Percentiles rank a stretch among this genome's conserved stretches.
phyloP scores from a whole-genome alignment of 768 basidiomycete species.

The Mycena sanguinolenta region DNA sequence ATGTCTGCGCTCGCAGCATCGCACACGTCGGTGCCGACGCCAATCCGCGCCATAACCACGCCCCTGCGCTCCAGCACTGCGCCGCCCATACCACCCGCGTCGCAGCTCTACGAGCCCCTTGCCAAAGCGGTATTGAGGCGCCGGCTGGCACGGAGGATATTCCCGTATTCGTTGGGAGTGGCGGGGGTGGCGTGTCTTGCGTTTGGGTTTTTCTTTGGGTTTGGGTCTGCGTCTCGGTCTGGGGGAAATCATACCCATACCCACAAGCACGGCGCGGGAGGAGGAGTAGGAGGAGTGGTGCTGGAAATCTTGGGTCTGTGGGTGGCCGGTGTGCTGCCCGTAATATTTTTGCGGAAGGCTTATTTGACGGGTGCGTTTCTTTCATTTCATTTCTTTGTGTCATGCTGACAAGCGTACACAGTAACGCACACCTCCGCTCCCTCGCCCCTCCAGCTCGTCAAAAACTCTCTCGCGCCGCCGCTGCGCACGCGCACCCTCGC shows the following conservation, averaged over 20 bases:
- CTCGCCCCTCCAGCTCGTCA: constrained; percentile 21
- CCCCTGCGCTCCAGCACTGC: constrained; percentile 62
- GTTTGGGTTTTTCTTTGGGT: not conserved
- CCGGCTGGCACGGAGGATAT: constrained; percentile 68
- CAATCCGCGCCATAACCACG: constrained; percentile 62
- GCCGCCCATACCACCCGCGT: constrained; percentile 68
- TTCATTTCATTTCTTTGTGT: not conserved
- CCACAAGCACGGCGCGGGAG: not conserved
- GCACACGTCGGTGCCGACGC: not conserved
- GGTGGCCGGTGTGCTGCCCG: constrained; percentile 67
- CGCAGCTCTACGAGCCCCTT: constrained; percentile 74
- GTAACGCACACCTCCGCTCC: constrained; percentile 32
- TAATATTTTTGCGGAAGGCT: constrained; percentile 68
- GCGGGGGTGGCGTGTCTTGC: not conserved
- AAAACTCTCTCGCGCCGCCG: constrained; percentile 31
- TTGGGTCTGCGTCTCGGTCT: too few relatives aligned
- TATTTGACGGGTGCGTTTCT: constrained; percentile 70
- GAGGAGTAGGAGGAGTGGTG: constrained; percentile 41
- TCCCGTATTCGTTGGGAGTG: constrained; percentile 58
- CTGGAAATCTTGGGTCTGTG: constrained; percentile 58
- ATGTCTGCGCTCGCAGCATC: too few relatives aligned
- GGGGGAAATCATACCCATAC: too few relatives aligned
- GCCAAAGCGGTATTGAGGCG: constrained; percentile 73
- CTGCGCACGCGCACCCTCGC: constrained; percentile 11
- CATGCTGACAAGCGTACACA: not conserved